A percentile compares a stretch with the other conserved stretches of the same genome.
phyloP scores from a whole-genome alignment of 2,329 filamentous ascomycete genomes.

The Cercospora sp. region DNA sequence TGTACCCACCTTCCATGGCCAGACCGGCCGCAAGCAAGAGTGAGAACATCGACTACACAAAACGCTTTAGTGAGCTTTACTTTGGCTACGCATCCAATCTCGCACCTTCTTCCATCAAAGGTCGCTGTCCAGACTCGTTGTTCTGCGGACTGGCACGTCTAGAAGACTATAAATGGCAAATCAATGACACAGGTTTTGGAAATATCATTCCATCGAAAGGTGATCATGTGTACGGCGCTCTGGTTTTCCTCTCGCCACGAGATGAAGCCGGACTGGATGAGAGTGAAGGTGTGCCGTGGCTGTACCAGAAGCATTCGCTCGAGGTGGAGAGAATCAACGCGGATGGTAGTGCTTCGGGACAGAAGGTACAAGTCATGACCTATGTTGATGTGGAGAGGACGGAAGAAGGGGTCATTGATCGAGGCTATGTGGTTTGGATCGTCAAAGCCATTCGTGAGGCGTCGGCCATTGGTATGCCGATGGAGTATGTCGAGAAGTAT shows the following conservation, averaged over 20 bases:
- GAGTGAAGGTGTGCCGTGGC: constrained; percentile 61
- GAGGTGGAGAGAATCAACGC: constrained; percentile 7
- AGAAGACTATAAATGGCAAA: constrained; percentile 60
- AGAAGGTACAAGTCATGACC: constrained; percentile 14
- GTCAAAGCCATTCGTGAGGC: constrained; percentile 51
- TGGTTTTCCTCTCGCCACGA: constrained; percentile 39
- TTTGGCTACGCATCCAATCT: constrained; percentile 21
- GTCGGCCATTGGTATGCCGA: neutral
- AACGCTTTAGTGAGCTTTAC: constrained; percentile 20
- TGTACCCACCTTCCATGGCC: neutral
- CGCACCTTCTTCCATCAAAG: constrained; percentile 17
- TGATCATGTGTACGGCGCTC: constrained; percentile 55
- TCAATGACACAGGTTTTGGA: constrained; percentile 65
- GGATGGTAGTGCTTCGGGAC: constrained; percentile 7
- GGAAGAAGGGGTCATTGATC: constrained; percentile 20
- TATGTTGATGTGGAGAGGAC: constrained; percentile 19
- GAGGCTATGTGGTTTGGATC: constrained; percentile 63
- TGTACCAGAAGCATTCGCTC: constrained; percentile 58
- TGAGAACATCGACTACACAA: constrained; percentile 1
- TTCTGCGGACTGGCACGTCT: constrained; percentile 52
- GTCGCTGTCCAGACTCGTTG: constrained; percentile 20
- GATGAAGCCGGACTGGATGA: constrained; percentile 57
- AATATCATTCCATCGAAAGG: constrained; percentile 54
- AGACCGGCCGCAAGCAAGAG: neutral
- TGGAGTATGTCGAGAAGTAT: constrained; percentile 50